Percentiles rank a stretch among this genome's conserved stretches.
Conservation (phyloP, 2,329 filamentous ascomycete genomes). For the Calonectria multiphialidica region DNA sequence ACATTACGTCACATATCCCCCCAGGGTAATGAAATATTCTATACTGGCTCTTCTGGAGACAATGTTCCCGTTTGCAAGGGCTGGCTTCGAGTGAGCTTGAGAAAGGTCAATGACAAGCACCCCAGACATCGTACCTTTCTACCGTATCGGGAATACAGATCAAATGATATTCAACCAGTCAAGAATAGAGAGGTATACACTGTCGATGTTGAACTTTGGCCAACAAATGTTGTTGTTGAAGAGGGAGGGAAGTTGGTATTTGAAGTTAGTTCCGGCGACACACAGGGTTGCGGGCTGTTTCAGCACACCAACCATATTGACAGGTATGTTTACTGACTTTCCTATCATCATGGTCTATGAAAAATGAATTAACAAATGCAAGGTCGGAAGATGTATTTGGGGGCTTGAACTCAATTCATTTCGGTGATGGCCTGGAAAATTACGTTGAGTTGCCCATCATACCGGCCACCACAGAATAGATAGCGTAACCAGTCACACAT, state of each 20-base stretch:
- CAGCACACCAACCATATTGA: background rate
- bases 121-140: background rate
- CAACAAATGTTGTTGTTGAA: background rate
- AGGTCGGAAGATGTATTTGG: no score
- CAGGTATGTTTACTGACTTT: no score
- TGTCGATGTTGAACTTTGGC: background rate
- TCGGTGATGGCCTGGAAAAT: no score
- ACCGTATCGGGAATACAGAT: background rate
- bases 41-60: background rate
- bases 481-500: no score
- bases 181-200: background rate
- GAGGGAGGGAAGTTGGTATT: background rate
- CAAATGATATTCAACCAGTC: background rate
- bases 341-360: no score
- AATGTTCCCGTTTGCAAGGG: background rate
- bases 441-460: no score
- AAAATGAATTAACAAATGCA: no score
- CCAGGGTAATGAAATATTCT: slow-evolving; percentile 58
- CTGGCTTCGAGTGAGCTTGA: background rate
- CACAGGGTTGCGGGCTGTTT: background rate
- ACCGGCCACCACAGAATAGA: no score
- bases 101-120: background rate
- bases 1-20: slow-evolving; percentile 70
- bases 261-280: background rate
- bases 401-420: no score